Evolutionary conservation across 495 filamentous ascomycete genomes (phyloP).

Genomic region (Penicillium paradoxum): DNA sequence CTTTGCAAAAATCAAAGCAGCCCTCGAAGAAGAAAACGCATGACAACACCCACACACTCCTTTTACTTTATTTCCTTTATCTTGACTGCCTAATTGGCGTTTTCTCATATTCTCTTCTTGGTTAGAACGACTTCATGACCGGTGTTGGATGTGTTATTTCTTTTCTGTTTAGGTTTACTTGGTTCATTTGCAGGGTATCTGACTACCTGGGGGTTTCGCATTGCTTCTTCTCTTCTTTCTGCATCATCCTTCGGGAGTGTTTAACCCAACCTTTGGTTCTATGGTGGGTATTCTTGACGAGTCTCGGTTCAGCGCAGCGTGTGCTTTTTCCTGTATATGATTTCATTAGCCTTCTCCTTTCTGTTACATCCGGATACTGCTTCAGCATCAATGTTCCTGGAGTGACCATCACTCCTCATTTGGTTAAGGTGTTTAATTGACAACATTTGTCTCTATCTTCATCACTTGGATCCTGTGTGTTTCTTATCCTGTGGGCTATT

Average conservation of each 20-base stretch:
- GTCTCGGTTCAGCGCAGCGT: conserved; percentile 19
- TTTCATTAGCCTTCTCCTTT: conserved; percentile 4
- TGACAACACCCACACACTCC: conserved; percentile 15
- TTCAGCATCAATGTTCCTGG: conserved; percentile 11
- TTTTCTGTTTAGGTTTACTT: conserved; percentile 6
- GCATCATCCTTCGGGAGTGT: conserved; percentile 8
- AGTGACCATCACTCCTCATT: conserved; percentile 1
- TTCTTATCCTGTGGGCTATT: background rate
- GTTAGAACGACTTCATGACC: conserved; percentile 26
- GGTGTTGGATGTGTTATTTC: conserved; percentile 22
- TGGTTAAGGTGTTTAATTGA: conserved; percentile 7
- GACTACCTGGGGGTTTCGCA: conserved; percentile 13
- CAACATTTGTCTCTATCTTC: background rate
- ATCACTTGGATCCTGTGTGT: background rate
- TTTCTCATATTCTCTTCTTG: conserved; percentile 7
- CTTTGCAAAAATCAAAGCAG: conserved; percentile 58
- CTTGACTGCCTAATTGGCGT: conserved; percentile 9
- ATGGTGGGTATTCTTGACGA: conserved; percentile 3
- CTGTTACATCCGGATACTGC: conserved; percentile 9
- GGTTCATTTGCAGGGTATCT: conserved; percentile 19
- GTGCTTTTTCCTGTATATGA: conserved; percentile 21
- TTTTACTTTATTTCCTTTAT: conserved; percentile 20
- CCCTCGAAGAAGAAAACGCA: conserved; percentile 51
- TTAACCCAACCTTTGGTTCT: background rate
- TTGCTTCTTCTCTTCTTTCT: conserved; percentile 1